A percentile compares a stretch with the other conserved stretches of the same genome.
phyloP scores from a whole-genome alignment of 2,329 filamentous ascomycete genomes.

The Aspergillus proliferans region DNA sequence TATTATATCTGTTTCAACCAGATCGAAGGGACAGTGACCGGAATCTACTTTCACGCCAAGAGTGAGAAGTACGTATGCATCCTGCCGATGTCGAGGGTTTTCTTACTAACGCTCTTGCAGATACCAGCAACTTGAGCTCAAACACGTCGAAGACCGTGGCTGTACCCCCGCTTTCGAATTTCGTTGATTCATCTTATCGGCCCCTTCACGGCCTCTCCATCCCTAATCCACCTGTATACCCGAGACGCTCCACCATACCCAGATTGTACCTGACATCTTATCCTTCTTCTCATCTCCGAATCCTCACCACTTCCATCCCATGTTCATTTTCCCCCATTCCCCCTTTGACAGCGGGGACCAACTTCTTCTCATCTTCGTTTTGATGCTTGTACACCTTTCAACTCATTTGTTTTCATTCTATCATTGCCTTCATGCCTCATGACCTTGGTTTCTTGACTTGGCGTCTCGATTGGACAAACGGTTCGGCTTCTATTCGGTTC shows the following conservation, averaged over 20 bases:
- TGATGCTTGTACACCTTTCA: background rate
- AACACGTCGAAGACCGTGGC: slow-evolving; percentile 77
- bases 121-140: slow-evolving; percentile 87
- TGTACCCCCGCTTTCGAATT: slow-evolving; percentile 87
- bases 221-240: background rate
- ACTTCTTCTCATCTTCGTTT: background rate
- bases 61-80: slow-evolving; percentile 75
- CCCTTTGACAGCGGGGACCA: background rate
- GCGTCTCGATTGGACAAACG: no score
- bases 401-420: slow-evolving; percentile 1
- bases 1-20: slow-evolving; percentile 99
- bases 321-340: background rate
- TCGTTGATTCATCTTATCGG: slow-evolving; percentile 47
- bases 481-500: no score
- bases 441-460: no score
- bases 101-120: slow-evolving; percentile 40
- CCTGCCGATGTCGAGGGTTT: background rate
- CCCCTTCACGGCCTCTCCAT: no score
- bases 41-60: slow-evolving; percentile 96
- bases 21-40: slow-evolving; percentile 73
- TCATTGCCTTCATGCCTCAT: background rate
- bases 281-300: background rate
- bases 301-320: background rate
- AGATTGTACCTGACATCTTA: no score
- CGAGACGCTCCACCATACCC: no score